These are phyloP conservation scores for Fusarium globosum DNA, from an alignment of 2,329 filamentous ascomycete genomes.

Conservation along the genomic window DNA sequence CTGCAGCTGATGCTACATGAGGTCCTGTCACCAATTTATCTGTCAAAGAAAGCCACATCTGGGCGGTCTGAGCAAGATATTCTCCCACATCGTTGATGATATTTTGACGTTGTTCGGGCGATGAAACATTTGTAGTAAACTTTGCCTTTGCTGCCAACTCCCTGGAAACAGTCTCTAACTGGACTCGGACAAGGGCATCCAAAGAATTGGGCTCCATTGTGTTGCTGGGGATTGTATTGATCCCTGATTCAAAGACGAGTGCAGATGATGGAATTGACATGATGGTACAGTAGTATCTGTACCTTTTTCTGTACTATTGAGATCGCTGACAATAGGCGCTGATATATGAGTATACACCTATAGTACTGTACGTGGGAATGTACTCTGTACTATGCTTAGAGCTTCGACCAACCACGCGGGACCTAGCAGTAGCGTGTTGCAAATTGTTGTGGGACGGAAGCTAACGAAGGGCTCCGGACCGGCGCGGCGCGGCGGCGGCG, in stretches of 20 bases:
- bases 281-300: constrained; percentile 20
- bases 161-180: constrained; percentile 43
- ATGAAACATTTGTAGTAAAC: constrained; percentile 6
- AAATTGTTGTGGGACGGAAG: constrained; percentile 42
- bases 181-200: constrained; percentile 45
- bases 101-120: constrained; percentile 40
- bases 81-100: constrained; percentile 51
- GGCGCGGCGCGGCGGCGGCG: constrained; percentile 42
- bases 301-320: constrained; percentile 22
- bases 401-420: constrained; percentile 43
- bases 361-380: constrained; percentile 20
- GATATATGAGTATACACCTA: constrained; percentile 15
- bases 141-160: constrained; percentile 38
- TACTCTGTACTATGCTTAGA: constrained; percentile 27
- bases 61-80: constrained; percentile 50
- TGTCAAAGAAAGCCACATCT: constrained; percentile 49
- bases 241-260: constrained; percentile 47
- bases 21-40: constrained; percentile 49
- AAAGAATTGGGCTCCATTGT: constrained; percentile 36
- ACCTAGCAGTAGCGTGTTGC: constrained; percentile 39
- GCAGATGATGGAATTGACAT: constrained; percentile 45
- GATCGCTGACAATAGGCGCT: constrained; percentile 31
- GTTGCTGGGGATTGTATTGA: constrained; percentile 34
- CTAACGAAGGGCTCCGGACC: constrained; percentile 39
- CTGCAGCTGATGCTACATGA: constrained; percentile 47